Base-by-base conservation (phyloP, 1,284 basidiomycete species). In the Rhodotorula sp. region DNA sequence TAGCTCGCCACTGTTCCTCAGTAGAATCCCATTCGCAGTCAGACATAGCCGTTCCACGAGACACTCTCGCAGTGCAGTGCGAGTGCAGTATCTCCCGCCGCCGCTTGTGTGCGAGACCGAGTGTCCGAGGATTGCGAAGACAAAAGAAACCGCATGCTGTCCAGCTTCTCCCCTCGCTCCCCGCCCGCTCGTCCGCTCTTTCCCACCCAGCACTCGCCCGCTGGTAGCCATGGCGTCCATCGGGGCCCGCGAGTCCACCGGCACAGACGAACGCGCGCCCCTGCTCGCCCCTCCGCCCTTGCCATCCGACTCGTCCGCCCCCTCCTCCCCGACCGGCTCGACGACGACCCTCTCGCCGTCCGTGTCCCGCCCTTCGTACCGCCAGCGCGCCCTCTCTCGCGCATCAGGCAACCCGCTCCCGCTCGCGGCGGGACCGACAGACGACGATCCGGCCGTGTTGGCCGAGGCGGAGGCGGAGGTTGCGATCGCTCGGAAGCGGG, bases 311-410 rank as follows among this genome's bases (percentile, higher is more conserved):
- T 44, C 40, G 10, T 18, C 40, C 13, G 26, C 47, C 34, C 16
- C 48, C 55, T 20, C 34, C 31, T 9, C 47, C 48, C 40, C 63
- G n/a, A 51, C 18, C 48, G 50, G 37, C n/a, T 26, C 59, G 24
- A 11, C 31, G 1, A 7, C 50, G 26, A n/a, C 64, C 22, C 40
- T 50, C 40, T 48, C 64, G 4, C 57, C 64, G 13, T 59, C 58
- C 1, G 52, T 52, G 13, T 16, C 47, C 15, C 58, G 69, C 10
- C 67, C 71, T 1, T 65, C 63, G 18, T 73, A 73, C 50, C 58
- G 71, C 20, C 69, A 73, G 59, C 69, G 68, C 28, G 67, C 67
- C 16, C 65, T 74, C 58, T 72, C 72, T 0, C 58, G 61, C 5
- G 64, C 72, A 22, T 67, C 62, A 0, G 70, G 68, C 22, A 70